Percentiles rank a stretch among this genome's conserved stretches.
These are phyloP conservation scores for Bondarzewia mesenterica DNA, from an alignment of 1,284 basidiomycete genomes.

Conservation along the genomic window DNA sequence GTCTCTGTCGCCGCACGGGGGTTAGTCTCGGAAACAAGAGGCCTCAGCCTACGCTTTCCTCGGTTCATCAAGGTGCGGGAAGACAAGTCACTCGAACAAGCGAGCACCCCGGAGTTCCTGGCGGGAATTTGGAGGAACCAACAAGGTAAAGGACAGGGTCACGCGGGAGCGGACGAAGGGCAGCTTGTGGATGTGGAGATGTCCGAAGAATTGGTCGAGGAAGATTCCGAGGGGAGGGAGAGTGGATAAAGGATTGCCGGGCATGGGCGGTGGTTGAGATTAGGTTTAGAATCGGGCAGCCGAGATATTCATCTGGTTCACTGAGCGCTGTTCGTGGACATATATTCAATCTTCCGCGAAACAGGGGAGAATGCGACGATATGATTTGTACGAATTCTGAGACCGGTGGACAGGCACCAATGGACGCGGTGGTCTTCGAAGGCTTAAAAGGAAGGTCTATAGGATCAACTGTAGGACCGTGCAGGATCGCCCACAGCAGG, in stretches of 20 bases:
- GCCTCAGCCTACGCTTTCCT: constrained; percentile 83
- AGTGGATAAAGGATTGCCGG: too few species aligned
- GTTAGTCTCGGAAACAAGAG: constrained; percentile 57
- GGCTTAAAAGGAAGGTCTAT: background rate
- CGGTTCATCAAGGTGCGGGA: constrained; percentile 76
- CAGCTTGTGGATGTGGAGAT: constrained; percentile 48
- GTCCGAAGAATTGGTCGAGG: constrained; percentile 21
- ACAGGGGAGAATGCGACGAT: too few species aligned
- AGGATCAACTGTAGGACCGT: background rate
- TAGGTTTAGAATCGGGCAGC: too few species aligned
- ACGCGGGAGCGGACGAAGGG: constrained; percentile 39
- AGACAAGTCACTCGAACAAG: constrained; percentile 76
- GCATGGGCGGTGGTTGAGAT: too few species aligned
- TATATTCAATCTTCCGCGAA: too few species aligned
- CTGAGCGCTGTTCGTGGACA: too few species aligned
- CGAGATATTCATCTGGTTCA: too few species aligned
- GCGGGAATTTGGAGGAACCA: constrained; percentile 65
- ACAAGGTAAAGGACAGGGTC: constrained; percentile 32
- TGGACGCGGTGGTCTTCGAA: too few species aligned
- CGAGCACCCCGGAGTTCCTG: constrained; percentile 70
- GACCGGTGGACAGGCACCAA: too few species aligned
- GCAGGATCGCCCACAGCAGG: background rate
- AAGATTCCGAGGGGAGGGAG: constrained; percentile 3
- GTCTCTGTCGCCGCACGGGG: constrained; percentile 79
- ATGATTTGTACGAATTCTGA: background rate